A percentile compares a stretch with the other conserved stretches of the same genome.
Conservation (phyloP, 768 basidiomycete species). For the Mycena metata region DNA sequence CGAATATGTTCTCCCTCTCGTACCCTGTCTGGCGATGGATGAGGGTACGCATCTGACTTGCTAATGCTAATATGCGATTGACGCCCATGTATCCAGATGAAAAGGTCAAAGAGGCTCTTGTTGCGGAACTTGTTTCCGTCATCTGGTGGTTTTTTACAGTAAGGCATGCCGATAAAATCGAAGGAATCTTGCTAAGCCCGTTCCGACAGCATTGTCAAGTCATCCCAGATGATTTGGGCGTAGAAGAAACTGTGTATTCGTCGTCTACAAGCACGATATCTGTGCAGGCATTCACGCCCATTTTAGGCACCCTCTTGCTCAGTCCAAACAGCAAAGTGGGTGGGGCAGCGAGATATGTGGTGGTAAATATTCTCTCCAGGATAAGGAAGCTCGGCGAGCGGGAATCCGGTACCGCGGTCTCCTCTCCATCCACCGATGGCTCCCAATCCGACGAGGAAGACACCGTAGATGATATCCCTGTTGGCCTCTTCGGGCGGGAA, state of each 20-base stretch:
- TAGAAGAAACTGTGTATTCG: conserved; percentile 50
- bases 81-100: conserved; percentile 69
- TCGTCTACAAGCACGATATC: conserved; percentile 66
- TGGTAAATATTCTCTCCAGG: conserved; percentile 83
- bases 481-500: conserved; percentile 64
- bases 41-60: conserved; percentile 67
- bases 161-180: conserved; percentile 33
- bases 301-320: conserved; percentile 89
- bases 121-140: conserved; percentile 81
- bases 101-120: conserved; percentile 88
- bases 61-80: conserved; percentile 7
- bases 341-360: conserved; percentile 76
- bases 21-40: conserved; percentile 87
- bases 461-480: conserved; percentile 44
- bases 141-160: conserved; percentile 95
- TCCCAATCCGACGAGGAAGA: conserved; percentile 49
- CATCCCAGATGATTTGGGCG: conserved; percentile 61
- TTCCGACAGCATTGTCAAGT: conserved; percentile 73
- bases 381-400: conserved; percentile 72
- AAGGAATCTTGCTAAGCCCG: conserved; percentile 20
- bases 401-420: conserved; percentile 42
- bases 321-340: conserved; percentile 83
- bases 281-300: conserved; percentile 91
- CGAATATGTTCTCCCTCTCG: conserved; percentile 93
- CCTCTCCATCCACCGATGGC: conserved; percentile 3